phyloP scores from a whole-genome alignment of 2,329 filamentous ascomycete species.

The Elsinoe ampelina region DNA sequence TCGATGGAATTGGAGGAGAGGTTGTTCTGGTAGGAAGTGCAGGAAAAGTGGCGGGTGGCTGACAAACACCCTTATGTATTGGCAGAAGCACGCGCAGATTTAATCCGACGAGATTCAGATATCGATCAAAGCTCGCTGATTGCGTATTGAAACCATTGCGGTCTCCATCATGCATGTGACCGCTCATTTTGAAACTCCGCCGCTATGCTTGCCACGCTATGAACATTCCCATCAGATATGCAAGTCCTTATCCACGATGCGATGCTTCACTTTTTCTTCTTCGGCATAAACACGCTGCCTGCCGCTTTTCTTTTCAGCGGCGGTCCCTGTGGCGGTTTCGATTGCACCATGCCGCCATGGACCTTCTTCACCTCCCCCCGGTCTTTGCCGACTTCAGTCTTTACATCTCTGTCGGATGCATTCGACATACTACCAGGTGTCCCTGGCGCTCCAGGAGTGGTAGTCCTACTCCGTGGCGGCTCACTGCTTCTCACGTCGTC shows the following conservation, averaged over 20 bases:
- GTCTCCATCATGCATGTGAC: no score
- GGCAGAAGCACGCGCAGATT: no score
- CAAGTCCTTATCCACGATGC: not conserved
- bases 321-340: not conserved
- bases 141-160: no score
- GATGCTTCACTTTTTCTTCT: constrained; percentile 16
- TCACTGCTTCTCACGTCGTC: not conserved
- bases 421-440: constrained; percentile 8
- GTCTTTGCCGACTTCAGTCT: constrained; percentile 21
- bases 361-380: constrained; percentile 19
- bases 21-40: not conserved
- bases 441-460: not conserved
- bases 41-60: no score
- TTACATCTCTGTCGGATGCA: constrained; percentile 11
- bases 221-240: not conserved
- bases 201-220: constrained; percentile 3
- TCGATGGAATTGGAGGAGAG: not conserved
- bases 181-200: not conserved
- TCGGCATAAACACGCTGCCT: constrained; percentile 22
- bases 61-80: no score
- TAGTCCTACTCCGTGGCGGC: not conserved
- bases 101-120: no score
- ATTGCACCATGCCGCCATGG: not conserved
- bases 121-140: no score
- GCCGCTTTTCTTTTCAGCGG: constrained; percentile 21